Evolutionary conservation across 164 flowering plant genomes (phyloP).

Genomic region (Berberis vulgaris): DNA sequence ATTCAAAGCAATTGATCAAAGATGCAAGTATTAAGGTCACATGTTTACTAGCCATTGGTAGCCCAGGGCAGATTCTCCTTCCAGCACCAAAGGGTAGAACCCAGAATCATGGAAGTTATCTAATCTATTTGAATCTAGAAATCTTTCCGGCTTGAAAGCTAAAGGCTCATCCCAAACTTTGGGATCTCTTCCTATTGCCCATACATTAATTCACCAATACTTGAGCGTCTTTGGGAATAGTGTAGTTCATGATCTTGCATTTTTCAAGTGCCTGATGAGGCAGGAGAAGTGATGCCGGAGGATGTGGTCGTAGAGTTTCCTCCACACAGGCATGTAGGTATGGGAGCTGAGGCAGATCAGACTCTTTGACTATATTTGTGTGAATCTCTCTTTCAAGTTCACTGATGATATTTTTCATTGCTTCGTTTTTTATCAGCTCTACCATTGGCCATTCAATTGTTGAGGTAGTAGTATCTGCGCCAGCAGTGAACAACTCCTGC

Average conservation of each 20-base stretch:
- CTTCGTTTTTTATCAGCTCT: too few species aligned
- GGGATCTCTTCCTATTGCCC: constrained; percentile 9
- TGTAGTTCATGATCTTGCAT: constrained; percentile 2
- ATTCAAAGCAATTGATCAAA: background rate
- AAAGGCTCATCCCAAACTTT: constrained; percentile 1
- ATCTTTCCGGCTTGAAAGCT: constrained; percentile 1
- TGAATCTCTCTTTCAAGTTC: too few species aligned
- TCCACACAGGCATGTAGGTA: too few species aligned
- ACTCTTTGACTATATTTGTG: too few species aligned
- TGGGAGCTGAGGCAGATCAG: too few species aligned
- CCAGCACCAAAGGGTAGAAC: constrained; percentile 8
- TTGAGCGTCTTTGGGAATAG: background rate
- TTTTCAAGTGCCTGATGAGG: background rate
- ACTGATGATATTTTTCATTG: too few species aligned
- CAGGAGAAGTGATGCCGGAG: too few species aligned
- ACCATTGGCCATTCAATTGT: too few species aligned
- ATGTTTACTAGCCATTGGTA: background rate
- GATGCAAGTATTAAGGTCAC: background rate
- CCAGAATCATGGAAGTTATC: constrained; percentile 1
- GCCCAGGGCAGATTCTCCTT: background rate
- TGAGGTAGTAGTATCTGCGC: too few species aligned
- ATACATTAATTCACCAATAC: constrained; percentile 3
- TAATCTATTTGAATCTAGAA: background rate
- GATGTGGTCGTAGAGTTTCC: too few species aligned
- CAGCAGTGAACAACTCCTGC: background rate